Conservation (phyloP, 2,329 filamentous ascomycete genomes). For the Nigrograna mackinnonii region DNA sequence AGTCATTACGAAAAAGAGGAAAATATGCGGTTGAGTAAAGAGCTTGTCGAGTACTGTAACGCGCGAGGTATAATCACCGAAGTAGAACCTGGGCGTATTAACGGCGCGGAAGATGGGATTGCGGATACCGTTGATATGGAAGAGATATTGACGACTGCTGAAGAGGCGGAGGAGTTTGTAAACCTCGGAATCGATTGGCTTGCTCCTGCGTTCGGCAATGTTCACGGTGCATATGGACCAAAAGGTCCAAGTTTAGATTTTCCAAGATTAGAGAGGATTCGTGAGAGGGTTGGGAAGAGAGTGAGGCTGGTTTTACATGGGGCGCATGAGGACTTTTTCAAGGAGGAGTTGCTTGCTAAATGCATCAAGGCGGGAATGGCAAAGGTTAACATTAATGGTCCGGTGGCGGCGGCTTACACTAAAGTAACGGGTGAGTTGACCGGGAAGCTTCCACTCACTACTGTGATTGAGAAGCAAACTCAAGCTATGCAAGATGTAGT, state of each 20-base stretch:
- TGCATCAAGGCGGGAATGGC: constrained; percentile 60
- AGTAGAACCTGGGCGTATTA: constrained; percentile 72
- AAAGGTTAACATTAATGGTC: constrained; percentile 64
- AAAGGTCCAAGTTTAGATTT: constrained; percentile 27
- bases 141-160: constrained; percentile 64
- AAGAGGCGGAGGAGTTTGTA: constrained; percentile 69
- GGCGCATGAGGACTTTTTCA: constrained; percentile 57
- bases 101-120: constrained; percentile 75
- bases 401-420: constrained; percentile 57
- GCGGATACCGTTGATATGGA: constrained; percentile 63
- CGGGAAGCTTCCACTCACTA: constrained; percentile 56
- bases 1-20: constrained; percentile 71
- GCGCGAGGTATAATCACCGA: constrained; percentile 69
- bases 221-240: constrained; percentile 21
- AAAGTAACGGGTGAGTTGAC: constrained; percentile 53
- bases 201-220: constrained; percentile 71
- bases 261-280: constrained; percentile 43
- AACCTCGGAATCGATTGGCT: constrained; percentile 70
- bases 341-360: constrained; percentile 56
- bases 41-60: constrained; percentile 67
- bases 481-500: constrained; percentile 58
- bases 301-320: constrained; percentile 62
- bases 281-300: constrained; percentile 51
- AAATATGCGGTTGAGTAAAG: constrained; percentile 66
- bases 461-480: constrained; percentile 59